Evolutionary conservation across 257 asterid species (phyloP).

Genomic region (Nicotiana knightiana): DNA sequence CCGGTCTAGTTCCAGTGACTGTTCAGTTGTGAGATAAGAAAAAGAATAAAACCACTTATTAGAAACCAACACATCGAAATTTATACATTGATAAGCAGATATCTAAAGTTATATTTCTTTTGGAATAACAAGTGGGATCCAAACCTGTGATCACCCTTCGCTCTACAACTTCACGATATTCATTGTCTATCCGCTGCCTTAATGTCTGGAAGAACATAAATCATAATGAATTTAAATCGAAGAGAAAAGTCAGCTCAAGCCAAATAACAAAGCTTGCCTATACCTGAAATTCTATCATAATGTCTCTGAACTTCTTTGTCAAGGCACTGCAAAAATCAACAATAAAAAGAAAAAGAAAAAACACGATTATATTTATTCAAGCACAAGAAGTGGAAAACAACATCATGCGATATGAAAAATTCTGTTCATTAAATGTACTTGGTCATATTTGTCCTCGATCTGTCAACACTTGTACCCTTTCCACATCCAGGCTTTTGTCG

Average conservation of each 20-base stretch:
- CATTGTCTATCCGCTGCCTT: slow-evolving; percentile 71
- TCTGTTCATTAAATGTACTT: slow-evolving; percentile 33
- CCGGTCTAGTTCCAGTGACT: slow-evolving; percentile 86
- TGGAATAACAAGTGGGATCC: slow-evolving; percentile 6
- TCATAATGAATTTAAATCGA: not conserved
- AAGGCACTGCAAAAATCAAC: slow-evolving; percentile 45
- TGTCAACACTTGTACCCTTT: slow-evolving; percentile 77
- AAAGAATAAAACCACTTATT: slow-evolving; percentile 2
- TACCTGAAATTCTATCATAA: slow-evolving; percentile 87
- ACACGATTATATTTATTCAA: not conserved
- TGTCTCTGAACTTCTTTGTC: slow-evolving; percentile 64
- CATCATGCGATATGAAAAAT: not conserved
- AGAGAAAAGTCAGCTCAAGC: not conserved
- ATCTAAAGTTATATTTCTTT: not conserved
- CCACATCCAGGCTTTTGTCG: slow-evolving; percentile 80
- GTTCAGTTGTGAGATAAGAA: slow-evolving; percentile 18
- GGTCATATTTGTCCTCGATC: slow-evolving; percentile 83
- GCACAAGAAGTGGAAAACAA: not conserved
- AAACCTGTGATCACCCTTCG: slow-evolving; percentile 82
- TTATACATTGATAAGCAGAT: not conserved
- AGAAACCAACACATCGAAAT: slow-evolving; percentile 5
- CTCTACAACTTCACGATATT: slow-evolving; percentile 91
- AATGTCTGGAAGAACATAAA: slow-evolving; percentile 34
- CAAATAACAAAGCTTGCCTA: not conserved
- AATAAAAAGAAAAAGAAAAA: not conserved